A percentile compares a stretch with the other conserved stretches of the same genome.
phyloP scores from a whole-genome alignment of 179 eudicot species.

The Silene vulgaris region DNA sequence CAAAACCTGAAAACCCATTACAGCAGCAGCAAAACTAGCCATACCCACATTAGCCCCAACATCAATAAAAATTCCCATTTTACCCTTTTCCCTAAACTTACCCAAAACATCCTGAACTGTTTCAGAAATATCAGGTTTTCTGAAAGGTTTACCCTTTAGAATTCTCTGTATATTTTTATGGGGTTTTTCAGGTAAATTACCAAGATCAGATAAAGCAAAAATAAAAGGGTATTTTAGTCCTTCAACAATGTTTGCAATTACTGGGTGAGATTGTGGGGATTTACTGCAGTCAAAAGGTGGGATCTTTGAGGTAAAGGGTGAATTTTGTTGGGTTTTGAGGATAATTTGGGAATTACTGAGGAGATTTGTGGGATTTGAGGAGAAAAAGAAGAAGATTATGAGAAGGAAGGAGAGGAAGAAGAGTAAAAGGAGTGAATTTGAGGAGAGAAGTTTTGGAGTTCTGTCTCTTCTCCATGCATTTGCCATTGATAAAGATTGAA shows the following conservation, averaged over 20 bases:
- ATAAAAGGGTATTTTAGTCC: conserved; percentile 68
- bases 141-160: conserved; percentile 64
- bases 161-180: conserved; percentile 75
- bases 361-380: conserved; percentile 29
- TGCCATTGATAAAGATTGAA: conserved; percentile 45
- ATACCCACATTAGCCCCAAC: conserved; percentile 98
- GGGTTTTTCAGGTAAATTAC: conserved; percentile 74
- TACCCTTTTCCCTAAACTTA: conserved; percentile 36
- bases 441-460: conserved; percentile 42
- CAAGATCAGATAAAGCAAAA: conserved; percentile 68
- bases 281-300: conserved; percentile 66
- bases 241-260: conserved; percentile 72
- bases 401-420: conserved; percentile 49
- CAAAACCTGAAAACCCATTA: conserved; percentile 74
- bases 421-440: conserved; percentile 44
- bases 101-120: conserved; percentile 66
- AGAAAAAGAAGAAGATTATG: conserved; percentile 50
- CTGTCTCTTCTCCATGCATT: conserved; percentile 70
- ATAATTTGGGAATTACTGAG: conserved; percentile 20
- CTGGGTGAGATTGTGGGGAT: conserved; percentile 73
- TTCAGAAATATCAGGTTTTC: conserved; percentile 66
- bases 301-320: conserved; percentile 26
- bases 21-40: conserved; percentile 89
- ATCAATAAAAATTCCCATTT: conserved; percentile 64
- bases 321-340: conserved; percentile 21